Evolutionary conservation across 345 rosid species (phyloP).

Genomic region (Corymbia maculata): DNA sequence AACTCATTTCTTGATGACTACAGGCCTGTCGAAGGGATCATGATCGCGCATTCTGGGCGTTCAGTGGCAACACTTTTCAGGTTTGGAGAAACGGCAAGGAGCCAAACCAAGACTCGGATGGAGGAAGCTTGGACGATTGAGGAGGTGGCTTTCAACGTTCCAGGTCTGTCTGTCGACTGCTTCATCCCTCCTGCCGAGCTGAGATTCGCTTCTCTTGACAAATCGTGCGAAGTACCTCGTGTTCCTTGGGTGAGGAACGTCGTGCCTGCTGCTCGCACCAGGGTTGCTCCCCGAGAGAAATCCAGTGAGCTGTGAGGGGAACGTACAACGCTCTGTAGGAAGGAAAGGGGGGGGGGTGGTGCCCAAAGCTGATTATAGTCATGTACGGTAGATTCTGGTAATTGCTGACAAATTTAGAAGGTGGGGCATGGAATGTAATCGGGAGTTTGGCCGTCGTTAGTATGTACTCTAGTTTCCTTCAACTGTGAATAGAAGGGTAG

Average conservation of each 20-base stretch:
- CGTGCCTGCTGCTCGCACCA: neutral
- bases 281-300: neutral
- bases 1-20: conserved; percentile 18
- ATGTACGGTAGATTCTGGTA: neutral
- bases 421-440: neutral
- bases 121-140: conserved; percentile 22
- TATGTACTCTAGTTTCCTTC: neutral
- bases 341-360: neutral
- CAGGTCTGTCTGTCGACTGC: conserved; percentile 16
- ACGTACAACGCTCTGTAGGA: neutral
- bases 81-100: conserved; percentile 14
- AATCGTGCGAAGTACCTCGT: neutral
- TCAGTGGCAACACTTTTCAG: conserved; percentile 19
- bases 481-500: neutral
- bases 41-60: conserved; percentile 19
- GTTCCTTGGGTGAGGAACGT: neutral
- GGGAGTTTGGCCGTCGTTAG: neutral
- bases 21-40: conserved; percentile 13
- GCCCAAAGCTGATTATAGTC: neutral
- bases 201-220: conserved; percentile 7
- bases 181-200: conserved; percentile 18
- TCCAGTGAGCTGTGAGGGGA: neutral
- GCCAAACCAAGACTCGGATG: conserved; percentile 20
- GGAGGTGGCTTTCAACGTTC: conserved; percentile 22
- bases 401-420: neutral